Evolutionary conservation across 176 grass and related monocot genomes (phyloP).

Genomic region (Aegilops speltoides): DNA sequence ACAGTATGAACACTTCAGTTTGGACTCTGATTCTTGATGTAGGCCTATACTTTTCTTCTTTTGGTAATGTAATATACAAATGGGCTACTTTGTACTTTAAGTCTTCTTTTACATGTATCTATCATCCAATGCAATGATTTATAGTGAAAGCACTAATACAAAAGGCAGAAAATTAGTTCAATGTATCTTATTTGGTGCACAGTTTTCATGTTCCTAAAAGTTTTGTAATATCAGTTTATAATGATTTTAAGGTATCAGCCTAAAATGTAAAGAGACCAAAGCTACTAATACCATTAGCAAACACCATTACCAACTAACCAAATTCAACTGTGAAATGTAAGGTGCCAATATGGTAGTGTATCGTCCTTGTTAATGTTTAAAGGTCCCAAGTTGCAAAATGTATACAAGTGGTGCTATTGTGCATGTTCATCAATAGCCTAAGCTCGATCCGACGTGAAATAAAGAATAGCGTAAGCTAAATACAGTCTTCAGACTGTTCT

Average conservation of each 20-base stretch:
- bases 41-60: constrained; percentile 24
- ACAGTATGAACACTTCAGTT: constrained; percentile 33
- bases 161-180: constrained; percentile 4
- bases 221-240: neutral
- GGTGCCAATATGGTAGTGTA: neutral
- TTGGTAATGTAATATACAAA: constrained; percentile 34
- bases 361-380: neutral
- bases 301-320: neutral
- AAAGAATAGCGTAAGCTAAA: neutral
- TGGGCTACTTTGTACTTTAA: constrained; percentile 17
- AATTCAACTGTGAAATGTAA: neutral
- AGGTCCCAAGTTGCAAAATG: neutral
- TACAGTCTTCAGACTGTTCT: neutral
- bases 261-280: neutral
- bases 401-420: neutral
- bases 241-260: neutral
- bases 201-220: neutral
- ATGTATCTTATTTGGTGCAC: neutral
- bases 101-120: constrained; percentile 23
- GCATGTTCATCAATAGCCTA: neutral
- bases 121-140: constrained; percentile 24
- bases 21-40: constrained; percentile 40
- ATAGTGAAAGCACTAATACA: neutral
- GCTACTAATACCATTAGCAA: neutral
- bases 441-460: neutral